Evolutionary conservation across 441 rosid genomes (phyloP).

Genomic region (Sinapis alba): DNA sequence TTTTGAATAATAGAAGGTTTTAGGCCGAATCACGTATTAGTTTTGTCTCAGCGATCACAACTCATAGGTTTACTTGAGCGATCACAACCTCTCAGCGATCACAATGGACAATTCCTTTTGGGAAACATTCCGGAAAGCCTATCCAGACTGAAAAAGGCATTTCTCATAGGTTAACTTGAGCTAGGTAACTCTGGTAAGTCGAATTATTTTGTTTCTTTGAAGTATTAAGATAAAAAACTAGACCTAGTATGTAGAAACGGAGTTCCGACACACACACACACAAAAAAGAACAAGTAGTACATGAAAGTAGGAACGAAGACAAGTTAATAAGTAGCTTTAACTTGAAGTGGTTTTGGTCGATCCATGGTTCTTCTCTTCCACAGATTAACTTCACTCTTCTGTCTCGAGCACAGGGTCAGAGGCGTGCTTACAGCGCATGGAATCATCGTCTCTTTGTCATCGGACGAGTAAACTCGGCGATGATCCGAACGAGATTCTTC

Average conservation of each 20-base stretch:
- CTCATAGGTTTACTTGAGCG: too few species aligned
- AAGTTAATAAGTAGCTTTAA: constrained; percentile 1
- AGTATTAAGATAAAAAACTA: constrained; percentile 3
- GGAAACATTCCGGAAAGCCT: too few species aligned
- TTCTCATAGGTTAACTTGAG: too few species aligned
- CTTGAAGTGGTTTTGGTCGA: constrained; percentile 32
- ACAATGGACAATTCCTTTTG: too few species aligned
- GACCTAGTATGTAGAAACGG: constrained; percentile 1
- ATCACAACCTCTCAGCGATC: too few species aligned
- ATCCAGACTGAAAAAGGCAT: too few species aligned
- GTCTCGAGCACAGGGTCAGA: constrained; percentile 17
- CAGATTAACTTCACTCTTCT: constrained; percentile 36
- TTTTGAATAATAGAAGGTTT: too few species aligned
- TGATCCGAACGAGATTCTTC: constrained; percentile 45
- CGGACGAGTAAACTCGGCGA: constrained; percentile 41
- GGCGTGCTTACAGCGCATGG: constrained; percentile 16
- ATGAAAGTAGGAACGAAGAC: background rate
- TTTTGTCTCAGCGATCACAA: too few species aligned
- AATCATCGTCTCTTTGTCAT: constrained; percentile 43
- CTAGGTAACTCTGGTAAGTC: background rate
- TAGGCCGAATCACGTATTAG: too few species aligned
- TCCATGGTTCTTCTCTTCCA: constrained; percentile 38
- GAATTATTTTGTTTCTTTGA: background rate
- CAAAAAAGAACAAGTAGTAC: background rate
- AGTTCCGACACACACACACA: background rate